Evolutionary conservation across 495 filamentous ascomycete species (phyloP).

Genomic region (Podospora appendiculata): DNA sequence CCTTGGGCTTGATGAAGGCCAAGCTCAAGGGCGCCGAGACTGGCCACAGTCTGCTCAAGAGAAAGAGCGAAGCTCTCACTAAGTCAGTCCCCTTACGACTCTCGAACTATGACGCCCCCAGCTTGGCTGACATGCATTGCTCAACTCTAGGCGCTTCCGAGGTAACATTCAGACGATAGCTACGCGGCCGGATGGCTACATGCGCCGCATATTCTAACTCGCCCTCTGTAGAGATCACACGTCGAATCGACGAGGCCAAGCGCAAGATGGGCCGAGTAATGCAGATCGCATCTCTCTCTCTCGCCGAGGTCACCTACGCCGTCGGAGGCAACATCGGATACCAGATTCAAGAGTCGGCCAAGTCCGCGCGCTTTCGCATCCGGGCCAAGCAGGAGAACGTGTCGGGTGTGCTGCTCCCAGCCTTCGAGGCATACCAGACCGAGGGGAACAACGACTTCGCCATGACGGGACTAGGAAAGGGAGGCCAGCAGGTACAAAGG

Average conservation of each 20-base stretch:
- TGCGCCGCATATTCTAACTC: constrained; percentile 1
- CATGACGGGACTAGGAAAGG: constrained; percentile 91
- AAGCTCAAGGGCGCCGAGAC: constrained; percentile 97
- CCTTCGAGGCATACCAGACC: constrained; percentile 80
- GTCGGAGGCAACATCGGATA: constrained; percentile 94
- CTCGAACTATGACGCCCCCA: neutral
- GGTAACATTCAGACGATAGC: constrained; percentile 37
- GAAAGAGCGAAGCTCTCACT: constrained; percentile 89
- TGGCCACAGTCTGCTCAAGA: constrained; percentile 78
- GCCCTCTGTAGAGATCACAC: constrained; percentile 67
- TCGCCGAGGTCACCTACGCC: constrained; percentile 96
- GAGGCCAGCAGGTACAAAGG: constrained; percentile 91
- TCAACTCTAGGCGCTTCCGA: constrained; percentile 65
- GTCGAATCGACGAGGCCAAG: constrained; percentile 96
- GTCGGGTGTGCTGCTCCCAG: constrained; percentile 85
- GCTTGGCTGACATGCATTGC: constrained; percentile 8
- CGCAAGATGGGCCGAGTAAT: constrained; percentile 99
- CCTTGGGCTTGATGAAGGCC: constrained; percentile 90
- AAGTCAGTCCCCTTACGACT: constrained; percentile 45
- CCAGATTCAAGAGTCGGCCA: constrained; percentile 93
- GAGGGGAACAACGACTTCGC: constrained; percentile 95
- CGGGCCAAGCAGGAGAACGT: constrained; percentile 97
- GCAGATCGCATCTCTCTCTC: constrained; percentile 96
- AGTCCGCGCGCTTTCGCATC: constrained; percentile 83
- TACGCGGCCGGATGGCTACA: neutral